These are phyloP conservation scores for Exophiala alcalophila DNA, from an alignment of 2,329 filamentous ascomycete genomes.

Conservation along the genomic window DNA sequence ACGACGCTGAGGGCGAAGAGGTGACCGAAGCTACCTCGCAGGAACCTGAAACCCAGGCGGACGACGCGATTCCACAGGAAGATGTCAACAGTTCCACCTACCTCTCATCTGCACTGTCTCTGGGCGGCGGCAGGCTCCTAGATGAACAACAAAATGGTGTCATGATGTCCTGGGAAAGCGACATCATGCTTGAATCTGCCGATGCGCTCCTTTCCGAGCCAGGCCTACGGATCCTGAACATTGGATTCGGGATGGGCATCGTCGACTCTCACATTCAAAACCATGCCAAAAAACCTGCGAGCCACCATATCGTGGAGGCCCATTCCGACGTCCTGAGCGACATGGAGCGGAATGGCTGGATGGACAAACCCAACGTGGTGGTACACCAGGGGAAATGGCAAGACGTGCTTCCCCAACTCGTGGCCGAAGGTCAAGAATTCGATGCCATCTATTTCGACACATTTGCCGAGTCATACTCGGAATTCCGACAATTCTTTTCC, in stretches of 20 bases:
- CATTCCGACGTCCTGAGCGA: slow-evolving; percentile 73
- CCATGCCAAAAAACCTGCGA: slow-evolving; percentile 57
- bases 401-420: slow-evolving; percentile 67
- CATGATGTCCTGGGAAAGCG: slow-evolving; percentile 91
- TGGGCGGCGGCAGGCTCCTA: slow-evolving; percentile 64
- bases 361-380: slow-evolving; percentile 56
- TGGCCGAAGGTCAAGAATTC: slow-evolving; percentile 67
- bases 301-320: slow-evolving; percentile 83
- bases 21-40: slow-evolving; percentile 30
- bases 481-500: slow-evolving; percentile 81
- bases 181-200: slow-evolving; percentile 78
- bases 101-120: slow-evolving; percentile 64
- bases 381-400: slow-evolving; percentile 78
- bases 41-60: slow-evolving; percentile 38
- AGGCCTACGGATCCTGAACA: slow-evolving; percentile 72
- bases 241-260: slow-evolving; percentile 90
- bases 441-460: slow-evolving; percentile 97
- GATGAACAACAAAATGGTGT: slow-evolving; percentile 77
- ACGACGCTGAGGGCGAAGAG: slow-evolving; percentile 37
- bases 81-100: slow-evolving; percentile 44
- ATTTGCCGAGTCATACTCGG: slow-evolving; percentile 88
- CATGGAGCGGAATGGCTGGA: slow-evolving; percentile 65
- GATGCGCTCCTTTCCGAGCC: slow-evolving; percentile 60
- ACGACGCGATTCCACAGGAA: slow-evolving; percentile 26
- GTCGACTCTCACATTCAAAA: slow-evolving; percentile 71